A percentile compares a stretch with the other conserved stretches of the same genome.
These are phyloP conservation scores for Mycena capillaripes DNA, from an alignment of 768 basidiomycete genomes.

Conservation along the genomic window DNA sequence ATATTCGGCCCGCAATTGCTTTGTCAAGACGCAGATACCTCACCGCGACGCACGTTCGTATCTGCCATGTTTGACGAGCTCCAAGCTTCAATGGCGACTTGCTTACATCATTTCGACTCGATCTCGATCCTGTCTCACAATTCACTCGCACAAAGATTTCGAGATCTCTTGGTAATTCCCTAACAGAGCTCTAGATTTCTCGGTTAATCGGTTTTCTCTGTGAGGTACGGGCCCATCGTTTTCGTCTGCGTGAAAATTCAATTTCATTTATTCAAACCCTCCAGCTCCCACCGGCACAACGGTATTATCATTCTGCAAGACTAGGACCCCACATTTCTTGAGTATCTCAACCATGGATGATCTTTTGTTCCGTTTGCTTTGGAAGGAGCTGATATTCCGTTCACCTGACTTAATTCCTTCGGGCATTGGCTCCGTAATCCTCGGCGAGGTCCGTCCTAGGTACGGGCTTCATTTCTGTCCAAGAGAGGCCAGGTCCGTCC, in stretches of 20 bases:
- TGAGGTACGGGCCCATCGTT: no score
- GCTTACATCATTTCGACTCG: neutral
- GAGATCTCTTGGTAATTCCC: no score
- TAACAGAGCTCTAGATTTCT: no score
- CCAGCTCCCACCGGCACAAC: conserved; percentile 1
- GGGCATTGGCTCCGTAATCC: conserved; percentile 1
- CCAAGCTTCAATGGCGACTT: conserved; percentile 2
- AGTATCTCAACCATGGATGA: conserved; percentile 8
- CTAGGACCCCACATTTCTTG: conserved; percentile 4
- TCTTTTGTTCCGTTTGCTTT: conserved; percentile 7
- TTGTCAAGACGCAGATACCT: neutral
- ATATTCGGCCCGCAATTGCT: no score
- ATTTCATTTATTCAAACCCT: neutral
- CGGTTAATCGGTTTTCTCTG: no score
- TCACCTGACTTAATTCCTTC: conserved; percentile 12
- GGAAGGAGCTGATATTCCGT: conserved; percentile 10
- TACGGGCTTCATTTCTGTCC: conserved; percentile 7
- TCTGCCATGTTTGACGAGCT: neutral
- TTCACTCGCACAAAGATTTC: no score
- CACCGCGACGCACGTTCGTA: neutral
- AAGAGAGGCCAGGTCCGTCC: conserved; percentile 2
- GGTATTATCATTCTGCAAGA: conserved; percentile 8
- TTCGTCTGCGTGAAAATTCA: no score
- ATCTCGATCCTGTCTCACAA: neutral
- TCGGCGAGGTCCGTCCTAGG: conserved; percentile 6